phyloP scores from a whole-genome alignment of 306 rosid species.

The Acacia melanoxylon region DNA sequence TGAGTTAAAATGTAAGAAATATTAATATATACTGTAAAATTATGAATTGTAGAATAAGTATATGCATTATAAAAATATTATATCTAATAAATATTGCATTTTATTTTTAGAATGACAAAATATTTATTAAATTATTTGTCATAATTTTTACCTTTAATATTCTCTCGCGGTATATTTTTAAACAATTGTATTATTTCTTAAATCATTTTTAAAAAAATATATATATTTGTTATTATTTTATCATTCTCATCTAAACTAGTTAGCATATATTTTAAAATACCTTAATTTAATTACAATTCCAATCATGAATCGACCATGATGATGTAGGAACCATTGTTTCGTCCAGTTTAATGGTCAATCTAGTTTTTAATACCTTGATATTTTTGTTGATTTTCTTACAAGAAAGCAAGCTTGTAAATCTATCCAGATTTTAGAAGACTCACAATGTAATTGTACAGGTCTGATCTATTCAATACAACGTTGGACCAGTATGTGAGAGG shows the following conservation, averaged over 20 bases:
- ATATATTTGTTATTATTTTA: not conserved
- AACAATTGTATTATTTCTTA: not conserved
- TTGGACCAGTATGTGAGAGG: slow-evolving; percentile 90
- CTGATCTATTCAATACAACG: slow-evolving; percentile 82
- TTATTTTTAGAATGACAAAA: no score
- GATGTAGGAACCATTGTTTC: not conserved
- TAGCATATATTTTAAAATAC: not conserved
- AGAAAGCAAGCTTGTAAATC: not conserved
- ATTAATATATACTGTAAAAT: no score
- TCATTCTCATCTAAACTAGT: not conserved
- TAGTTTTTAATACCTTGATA: not conserved
- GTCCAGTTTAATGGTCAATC: not conserved
- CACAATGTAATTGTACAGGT: slow-evolving; percentile 49
- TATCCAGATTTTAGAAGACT: not conserved
- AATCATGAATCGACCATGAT: not conserved
- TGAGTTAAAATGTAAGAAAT: not conserved
- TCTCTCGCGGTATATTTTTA: not conserved
- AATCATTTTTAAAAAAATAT: not conserved
- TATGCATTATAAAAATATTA: no score
- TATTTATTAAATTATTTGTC: not conserved
- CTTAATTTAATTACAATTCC: not conserved
- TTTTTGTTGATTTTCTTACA: not conserved
- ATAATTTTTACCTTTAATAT: not conserved
- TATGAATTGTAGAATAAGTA: not conserved
- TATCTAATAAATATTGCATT: no score